Base-by-base conservation (phyloP, 148 eudicot species). In the Rheum nobile region DNA sequence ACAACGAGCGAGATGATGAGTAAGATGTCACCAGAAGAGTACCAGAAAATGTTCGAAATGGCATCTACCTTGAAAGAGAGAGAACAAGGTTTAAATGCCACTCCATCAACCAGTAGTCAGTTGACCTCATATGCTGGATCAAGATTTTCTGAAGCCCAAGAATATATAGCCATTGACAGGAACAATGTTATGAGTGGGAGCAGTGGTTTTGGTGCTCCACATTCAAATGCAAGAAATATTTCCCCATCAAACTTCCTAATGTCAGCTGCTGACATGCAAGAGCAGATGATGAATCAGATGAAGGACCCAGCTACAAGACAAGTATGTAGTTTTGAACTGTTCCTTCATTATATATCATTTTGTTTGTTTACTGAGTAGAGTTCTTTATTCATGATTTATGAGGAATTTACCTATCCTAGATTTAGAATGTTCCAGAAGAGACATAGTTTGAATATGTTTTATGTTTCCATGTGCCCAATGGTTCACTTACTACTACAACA, bases 261-360 rank as follows among this genome's bases (percentile, higher is more conserved):
- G 75, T 80, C 96, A 72, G 82, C 78, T 85, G 77, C 79, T 79
- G 96, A 91, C 81, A 71, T 91, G 80, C 98, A 93, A 81, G 92
- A 91, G 76, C 97, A 93, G 79, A 88, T 95, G 93, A 87, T 89
- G 82, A 88, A 88, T 75, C 99, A 90, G 81, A 83, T 95, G 99
- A 90, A 90, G 65, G 93, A 95, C 85, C 99, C 99, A 71, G 96
- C 96, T 65, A 91, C 90, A 93, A 85, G 89, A 44, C 89, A 95
- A 87, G 99, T 95, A 83, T 71, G 82, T 78, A 52, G 26, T 50
- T 47, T 65, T 39, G 8, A 14, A 22, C 9, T 75, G n/a, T 32
- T 67, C 43, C 47, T 17, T 26, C 21, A 74, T 74, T 22, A 59
- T 26, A n/a, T n/a, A n/a, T n/a, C n/a, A 14, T 26, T 71, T 71